Base-by-base conservation (phyloP, 2,329 filamentous ascomycete species). In the Cercospora zeae-maydis region DNA sequence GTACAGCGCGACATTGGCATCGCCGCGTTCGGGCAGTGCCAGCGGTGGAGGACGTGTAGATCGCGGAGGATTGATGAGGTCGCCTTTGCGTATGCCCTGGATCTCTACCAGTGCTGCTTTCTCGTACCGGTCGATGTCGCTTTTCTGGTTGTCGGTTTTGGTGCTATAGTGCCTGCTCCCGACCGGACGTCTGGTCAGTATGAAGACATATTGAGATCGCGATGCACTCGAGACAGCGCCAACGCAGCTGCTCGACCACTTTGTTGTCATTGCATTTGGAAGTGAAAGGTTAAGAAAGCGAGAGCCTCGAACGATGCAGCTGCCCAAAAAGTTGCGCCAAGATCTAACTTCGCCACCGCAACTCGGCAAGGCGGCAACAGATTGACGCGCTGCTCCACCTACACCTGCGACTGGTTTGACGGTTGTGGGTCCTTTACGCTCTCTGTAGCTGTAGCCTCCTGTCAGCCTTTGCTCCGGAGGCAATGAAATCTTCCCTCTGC, bases 21-120 rank as follows among this genome's bases (percentile, higher is more conserved):
- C 72, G 16, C 80, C 74, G 58, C 85, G 82, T 4, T 76, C 74
- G 6, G 91, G 91, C 2, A 91, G 79, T 47, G 81, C 75, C 65
- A 96, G 82, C 0, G 84, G 81, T 0, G 91, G 86, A 0, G 93
- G 90, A 21, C 89, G 87, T 0, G 91, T 95, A 52, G 86, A 85
- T 9, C 79, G 72, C 0, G 92, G 90, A 0, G 90, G 88, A 78
- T 96, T 96, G 69, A 92, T 73, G 59, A 74, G 68, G 58, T 75
- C 67, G 63, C 88, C 92, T 27, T 55, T 62, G 33, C 60, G 58
- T 6, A 61, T 53, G 21, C 61, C 63, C 21, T 52, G 85, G n/a
- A 69, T 63, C 16, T 65, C 64, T 11, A 65, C 58, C 4, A 68
- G 62, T 5, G 67, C 68, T 16, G 67, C 57, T 59, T 67, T 66